Percentiles rank a stretch among this genome's conserved stretches.
These are phyloP conservation scores for Starmerella apis DNA, from an alignment of 805 yeast genomes.

Conservation along the genomic window DNA sequence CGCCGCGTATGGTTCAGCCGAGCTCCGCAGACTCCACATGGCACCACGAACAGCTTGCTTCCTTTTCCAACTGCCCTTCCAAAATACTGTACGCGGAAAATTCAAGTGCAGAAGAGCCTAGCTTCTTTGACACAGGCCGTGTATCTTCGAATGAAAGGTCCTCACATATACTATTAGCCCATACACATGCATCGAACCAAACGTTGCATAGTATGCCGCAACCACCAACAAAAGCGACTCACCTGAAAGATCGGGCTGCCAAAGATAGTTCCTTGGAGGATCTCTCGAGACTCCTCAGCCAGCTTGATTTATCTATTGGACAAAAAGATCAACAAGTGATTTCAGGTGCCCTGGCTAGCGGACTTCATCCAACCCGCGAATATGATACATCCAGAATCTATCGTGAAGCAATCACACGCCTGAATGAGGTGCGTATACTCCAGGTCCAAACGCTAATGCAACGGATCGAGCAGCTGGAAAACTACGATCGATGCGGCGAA, in stretches of 20 bases:
- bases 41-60: conserved; percentile 7
- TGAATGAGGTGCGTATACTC: conserved; percentile 13
- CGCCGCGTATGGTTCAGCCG: neutral
- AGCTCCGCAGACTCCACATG: conserved; percentile 4
- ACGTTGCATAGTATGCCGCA: neutral
- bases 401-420: conserved; percentile 13
- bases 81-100: no score
- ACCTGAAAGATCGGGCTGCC: neutral
- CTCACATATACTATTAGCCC: no score
- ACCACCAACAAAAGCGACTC: neutral
- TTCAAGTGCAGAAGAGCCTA: no score
- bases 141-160: no score
- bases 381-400: conserved; percentile 7
- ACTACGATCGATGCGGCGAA: neutral
- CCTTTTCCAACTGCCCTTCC: conserved; percentile 4
- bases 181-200: neutral
- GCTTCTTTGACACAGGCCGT: no score
- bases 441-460: conserved; percentile 9
- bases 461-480: conserved; percentile 5
- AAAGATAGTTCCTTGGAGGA: neutral
- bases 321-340: no score
- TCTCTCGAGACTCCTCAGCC: neutral
- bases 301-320: neutral
- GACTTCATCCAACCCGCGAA: neutral
- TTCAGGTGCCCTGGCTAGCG: neutral